Evolutionary conservation across 495 filamentous ascomycete species (phyloP), one percentile per base, ranked within the genome.

Genomic region (Cercophora samala): DNA sequence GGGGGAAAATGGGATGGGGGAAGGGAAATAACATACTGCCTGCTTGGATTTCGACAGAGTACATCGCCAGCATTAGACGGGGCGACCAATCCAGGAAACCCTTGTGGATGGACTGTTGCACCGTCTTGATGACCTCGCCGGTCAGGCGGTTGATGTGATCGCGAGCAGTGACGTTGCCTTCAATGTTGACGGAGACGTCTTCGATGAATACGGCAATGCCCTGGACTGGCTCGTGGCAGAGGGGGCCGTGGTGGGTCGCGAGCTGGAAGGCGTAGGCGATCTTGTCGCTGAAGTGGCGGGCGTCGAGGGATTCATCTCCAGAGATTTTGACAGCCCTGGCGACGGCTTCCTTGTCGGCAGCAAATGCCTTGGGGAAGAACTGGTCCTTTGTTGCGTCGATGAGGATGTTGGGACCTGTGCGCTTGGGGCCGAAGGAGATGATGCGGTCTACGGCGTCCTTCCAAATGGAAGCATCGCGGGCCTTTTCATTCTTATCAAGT

Each of bases 11-110:
- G 60, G 17, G 29, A 13, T n/a, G n/a, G n/a, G 63, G 55, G 64
- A 62, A 29, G 62, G 52, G 42, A 29, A 29, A 58, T n/a, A n/a
- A 80, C 88, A 72, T 84, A 94, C 91, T 92, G 52, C 91, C 92
- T 61, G 94, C 92, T 84, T 98, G 96, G 71, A 99, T 97, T 73
- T 97, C 94, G 75, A 92, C 94, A 64, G 89, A 92, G 80, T 99
- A 99, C 92, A 97, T 97, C n/a, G 95, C 93, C 60, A 97, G 88
- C 82, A 98, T 84, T 29, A 99, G 83, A 1, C 95, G 87, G 0
- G 96, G 93, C 64, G 89, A 93, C 94, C 94, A 99, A 82, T 97
- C 96, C 3, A 97, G 80, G 81, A 98, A 97, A 18, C 89, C 94
- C 72, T 90, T 87, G 19, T 87, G 84, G 69, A 98, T 94, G n/a